Evolutionary conservation across 805 yeast species (phyloP).

Genomic region (Suhomyces sp.): DNA sequence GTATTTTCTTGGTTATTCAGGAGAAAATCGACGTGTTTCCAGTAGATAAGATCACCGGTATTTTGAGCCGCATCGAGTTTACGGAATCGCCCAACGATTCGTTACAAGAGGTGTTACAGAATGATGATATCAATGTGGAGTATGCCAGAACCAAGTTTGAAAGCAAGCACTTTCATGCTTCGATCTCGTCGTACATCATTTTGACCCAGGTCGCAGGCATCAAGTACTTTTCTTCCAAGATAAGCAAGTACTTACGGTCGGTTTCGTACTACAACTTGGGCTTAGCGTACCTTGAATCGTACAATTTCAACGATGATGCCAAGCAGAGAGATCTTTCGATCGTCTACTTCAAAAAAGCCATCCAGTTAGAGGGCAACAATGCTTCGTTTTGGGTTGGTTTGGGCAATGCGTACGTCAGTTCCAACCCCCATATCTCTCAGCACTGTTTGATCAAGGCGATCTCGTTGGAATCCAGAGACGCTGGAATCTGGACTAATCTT

Average conservation of each 20-base stretch:
- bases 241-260: constrained; percentile 51
- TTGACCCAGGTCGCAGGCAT: constrained; percentile 48
- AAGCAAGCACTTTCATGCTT: constrained; percentile 18
- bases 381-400: constrained; percentile 77
- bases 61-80: constrained; percentile 18
- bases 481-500: constrained; percentile 73
- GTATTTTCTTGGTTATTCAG: constrained; percentile 53
- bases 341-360: constrained; percentile 58
- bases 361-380: constrained; percentile 67
- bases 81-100: background rate
- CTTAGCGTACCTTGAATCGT: constrained; percentile 51
- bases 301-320: constrained; percentile 13
- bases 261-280: constrained; percentile 69
- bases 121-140: background rate
- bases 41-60: constrained; percentile 12
- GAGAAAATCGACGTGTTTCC: constrained; percentile 53
- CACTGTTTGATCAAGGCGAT: constrained; percentile 89
- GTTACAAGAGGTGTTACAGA: background rate
- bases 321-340: constrained; percentile 51
- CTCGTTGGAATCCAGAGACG: constrained; percentile 63
- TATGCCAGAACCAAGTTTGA: constrained; percentile 12
- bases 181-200: constrained; percentile 41
- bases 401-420: constrained; percentile 68
- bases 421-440: constrained; percentile 74
- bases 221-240: constrained; percentile 28